phyloP scores from a whole-genome alignment of 306 rosid genomes.

The Acmispon strigosus region DNA sequence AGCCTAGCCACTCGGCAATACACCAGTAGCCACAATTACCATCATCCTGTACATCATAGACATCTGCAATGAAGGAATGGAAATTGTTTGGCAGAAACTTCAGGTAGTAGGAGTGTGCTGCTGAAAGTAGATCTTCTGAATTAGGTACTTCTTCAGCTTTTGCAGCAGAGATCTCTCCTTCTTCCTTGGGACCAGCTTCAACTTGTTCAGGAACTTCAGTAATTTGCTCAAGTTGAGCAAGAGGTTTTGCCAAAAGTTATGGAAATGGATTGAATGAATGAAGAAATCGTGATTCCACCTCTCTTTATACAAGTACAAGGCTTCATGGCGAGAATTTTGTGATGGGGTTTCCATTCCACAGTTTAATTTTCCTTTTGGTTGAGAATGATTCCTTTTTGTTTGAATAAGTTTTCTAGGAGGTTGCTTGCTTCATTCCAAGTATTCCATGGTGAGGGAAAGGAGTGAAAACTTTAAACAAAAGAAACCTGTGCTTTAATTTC shows the following conservation, averaged over 20 bases:
- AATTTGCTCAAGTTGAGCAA: no score
- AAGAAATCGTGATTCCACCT: background rate
- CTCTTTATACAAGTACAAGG: slow-evolving; percentile 15
- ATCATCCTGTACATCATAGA: no score
- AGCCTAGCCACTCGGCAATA: no score
- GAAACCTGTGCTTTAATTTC: background rate
- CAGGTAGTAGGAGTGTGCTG: no score
- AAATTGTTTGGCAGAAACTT: no score
- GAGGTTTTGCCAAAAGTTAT: background rate
- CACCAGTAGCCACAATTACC: no score
- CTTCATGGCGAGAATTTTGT: background rate
- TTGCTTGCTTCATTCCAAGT: slow-evolving; percentile 20
- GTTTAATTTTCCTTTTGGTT: slow-evolving; percentile 13
- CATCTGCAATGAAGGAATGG: no score
- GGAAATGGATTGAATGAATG: slow-evolving; percentile 9
- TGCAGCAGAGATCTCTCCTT: no score
- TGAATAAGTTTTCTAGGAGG: slow-evolving; percentile 1
- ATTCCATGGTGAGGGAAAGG: slow-evolving; percentile 7
- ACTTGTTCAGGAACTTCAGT: no score
- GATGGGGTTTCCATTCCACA: background rate
- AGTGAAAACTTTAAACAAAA: background rate
- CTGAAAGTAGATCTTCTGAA: no score
- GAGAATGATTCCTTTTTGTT: slow-evolving; percentile 30
- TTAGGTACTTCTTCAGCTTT: no score
- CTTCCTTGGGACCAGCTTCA: no score